These are phyloP conservation scores for Pseudozyma tsukubaensis DNA, from an alignment of 1,284 basidiomycete genomes.

Conservation along the genomic window DNA sequence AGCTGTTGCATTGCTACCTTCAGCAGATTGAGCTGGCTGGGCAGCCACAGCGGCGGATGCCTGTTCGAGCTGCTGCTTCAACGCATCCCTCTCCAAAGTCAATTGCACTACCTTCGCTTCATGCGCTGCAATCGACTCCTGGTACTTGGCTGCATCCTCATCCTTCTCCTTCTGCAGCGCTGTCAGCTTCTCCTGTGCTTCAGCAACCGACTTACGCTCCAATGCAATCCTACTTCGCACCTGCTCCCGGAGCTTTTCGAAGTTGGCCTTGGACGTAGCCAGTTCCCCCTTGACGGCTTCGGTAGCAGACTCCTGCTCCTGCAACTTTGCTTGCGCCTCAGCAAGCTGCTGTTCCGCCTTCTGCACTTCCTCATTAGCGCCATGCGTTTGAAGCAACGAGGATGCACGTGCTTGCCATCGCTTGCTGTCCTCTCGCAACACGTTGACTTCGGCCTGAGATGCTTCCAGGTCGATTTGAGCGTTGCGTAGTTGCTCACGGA, in stretches of 20 bases:
- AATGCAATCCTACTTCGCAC: constrained; percentile 54
- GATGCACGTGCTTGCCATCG: constrained; percentile 87
- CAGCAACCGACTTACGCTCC: constrained; percentile 55
- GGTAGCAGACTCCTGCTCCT: constrained; percentile 23
- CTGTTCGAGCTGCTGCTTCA: constrained; percentile 67
- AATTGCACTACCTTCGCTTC: constrained; percentile 39
- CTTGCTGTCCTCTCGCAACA: constrained; percentile 81
- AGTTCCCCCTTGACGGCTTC: constrained; percentile 44
- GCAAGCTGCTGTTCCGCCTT: constrained; percentile 62
- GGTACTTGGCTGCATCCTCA: constrained; percentile 31
- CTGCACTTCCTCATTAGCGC: constrained; percentile 76
- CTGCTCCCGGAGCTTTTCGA: constrained; percentile 62
- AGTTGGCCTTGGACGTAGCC: constrained; percentile 49
- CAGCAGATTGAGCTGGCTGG: constrained; percentile 35
- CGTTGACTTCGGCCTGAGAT: constrained; percentile 76
- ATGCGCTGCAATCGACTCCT: constrained; percentile 41
- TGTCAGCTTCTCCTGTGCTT: constrained; percentile 69
- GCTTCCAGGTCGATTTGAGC: constrained; percentile 81
- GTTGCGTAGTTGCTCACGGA: constrained; percentile 78
- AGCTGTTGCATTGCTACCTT: constrained; percentile 19
- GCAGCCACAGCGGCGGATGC: constrained; percentile 25
- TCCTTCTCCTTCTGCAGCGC: constrained; percentile 69
- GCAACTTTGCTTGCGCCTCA: constrained; percentile 43
- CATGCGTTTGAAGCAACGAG: constrained; percentile 84
- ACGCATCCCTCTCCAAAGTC: constrained; percentile 52